Percentiles rank a stretch among this genome's conserved stretches.
phyloP scores from a whole-genome alignment of 768 basidiomycete species.

The Rhizopogon vesiculosus region DNA sequence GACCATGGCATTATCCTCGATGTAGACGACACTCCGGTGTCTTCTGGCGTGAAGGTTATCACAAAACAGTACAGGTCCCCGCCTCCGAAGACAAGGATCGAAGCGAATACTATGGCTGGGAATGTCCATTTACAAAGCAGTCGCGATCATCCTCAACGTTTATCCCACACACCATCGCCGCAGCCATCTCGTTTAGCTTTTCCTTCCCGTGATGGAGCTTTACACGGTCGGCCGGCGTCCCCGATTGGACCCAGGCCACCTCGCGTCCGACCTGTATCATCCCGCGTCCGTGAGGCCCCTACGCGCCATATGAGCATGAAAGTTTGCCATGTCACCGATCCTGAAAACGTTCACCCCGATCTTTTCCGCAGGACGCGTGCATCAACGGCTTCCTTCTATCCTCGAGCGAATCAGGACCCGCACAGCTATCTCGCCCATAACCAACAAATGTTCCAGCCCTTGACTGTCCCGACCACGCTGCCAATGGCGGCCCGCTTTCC shows the following conservation, averaged over 20 bases:
- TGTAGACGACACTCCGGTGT: slow-evolving; percentile 16
- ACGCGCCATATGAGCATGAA: slow-evolving; percentile 28
- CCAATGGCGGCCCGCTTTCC: slow-evolving; percentile 14
- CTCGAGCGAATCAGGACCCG: slow-evolving; percentile 21
- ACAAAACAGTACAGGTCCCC: slow-evolving; percentile 41
- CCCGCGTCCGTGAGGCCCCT: slow-evolving; percentile 22
- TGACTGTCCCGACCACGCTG: slow-evolving; percentile 21
- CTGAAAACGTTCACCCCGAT: slow-evolving; percentile 16
- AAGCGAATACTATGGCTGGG: slow-evolving; percentile 7
- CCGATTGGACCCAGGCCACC: slow-evolving; percentile 47
- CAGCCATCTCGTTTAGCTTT: slow-evolving; percentile 4
- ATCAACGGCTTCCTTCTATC: slow-evolving; percentile 22
- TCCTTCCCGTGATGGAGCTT: slow-evolving; percentile 12
- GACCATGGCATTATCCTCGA: slow-evolving; percentile 46
- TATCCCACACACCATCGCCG: slow-evolving; percentile 26
- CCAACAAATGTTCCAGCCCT: slow-evolving; percentile 26
- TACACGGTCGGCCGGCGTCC: slow-evolving; percentile 41
- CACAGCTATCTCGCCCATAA: slow-evolving; percentile 28
- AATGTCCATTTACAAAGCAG: slow-evolving; percentile 16
- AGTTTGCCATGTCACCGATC: slow-evolving; percentile 15
- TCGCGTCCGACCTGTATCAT: slow-evolving; percentile 24
- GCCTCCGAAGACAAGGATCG: slow-evolving; percentile 25
- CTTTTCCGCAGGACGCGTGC: slow-evolving; percentile 19
- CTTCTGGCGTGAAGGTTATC: slow-evolving; percentile 24
- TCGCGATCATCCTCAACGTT: slow-evolving; percentile 23